Conservation (phyloP, 805 yeast genomes). For the Kuraishia borneana region DNA sequence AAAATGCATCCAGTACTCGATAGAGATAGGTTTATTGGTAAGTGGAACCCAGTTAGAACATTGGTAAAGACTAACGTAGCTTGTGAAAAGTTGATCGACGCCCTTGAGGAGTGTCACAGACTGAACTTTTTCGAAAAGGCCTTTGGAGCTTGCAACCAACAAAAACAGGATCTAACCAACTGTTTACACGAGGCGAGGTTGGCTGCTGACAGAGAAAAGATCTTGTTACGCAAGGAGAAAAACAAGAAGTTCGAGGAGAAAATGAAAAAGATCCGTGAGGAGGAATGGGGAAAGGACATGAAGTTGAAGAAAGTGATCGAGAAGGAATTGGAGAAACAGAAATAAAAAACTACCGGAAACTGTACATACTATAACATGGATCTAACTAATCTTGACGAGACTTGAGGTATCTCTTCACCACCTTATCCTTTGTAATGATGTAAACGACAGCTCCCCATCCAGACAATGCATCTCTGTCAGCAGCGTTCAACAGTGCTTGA, state of each 20-base stretch:
- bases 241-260: constrained; percentile 41
- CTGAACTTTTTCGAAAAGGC: constrained; percentile 56
- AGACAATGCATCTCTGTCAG: constrained; percentile 92
- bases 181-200: constrained; percentile 76
- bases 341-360: not conserved
- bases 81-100: constrained; percentile 75
- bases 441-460: constrained; percentile 99
- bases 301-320: constrained; percentile 57
- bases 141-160: constrained; percentile 75
- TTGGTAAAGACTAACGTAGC: constrained; percentile 20
- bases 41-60: constrained; percentile 6
- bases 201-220: constrained; percentile 46
- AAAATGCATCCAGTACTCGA: constrained; percentile 21
- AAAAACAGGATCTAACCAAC: constrained; percentile 64
- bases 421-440: constrained; percentile 84
- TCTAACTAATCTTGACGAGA: constrained; percentile 83
- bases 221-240: constrained; percentile 41
- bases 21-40: constrained; percentile 17
- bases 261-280: constrained; percentile 60
- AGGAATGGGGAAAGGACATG: constrained; percentile 66
- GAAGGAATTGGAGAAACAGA: constrained; percentile 26
- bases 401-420: constrained; percentile 74
- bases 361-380: not conserved
- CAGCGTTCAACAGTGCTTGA: constrained; percentile 88
- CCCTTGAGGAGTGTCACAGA: constrained; percentile 81